These are phyloP conservation scores for Fomitiporia mediterranea DNA, from an alignment of 1,284 basidiomycete species.

Conservation along the genomic window DNA sequence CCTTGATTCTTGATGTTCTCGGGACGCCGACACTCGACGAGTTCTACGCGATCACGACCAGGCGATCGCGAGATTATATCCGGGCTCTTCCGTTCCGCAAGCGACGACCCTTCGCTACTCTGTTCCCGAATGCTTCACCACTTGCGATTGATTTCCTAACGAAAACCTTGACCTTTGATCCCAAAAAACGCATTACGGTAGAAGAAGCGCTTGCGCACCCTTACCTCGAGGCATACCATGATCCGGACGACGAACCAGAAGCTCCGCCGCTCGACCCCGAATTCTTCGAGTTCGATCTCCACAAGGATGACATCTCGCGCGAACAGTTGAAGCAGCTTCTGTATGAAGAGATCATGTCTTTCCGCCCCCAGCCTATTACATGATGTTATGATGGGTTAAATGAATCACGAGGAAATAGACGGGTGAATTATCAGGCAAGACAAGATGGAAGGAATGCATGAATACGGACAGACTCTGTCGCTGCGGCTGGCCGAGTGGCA, in stretches of 20 bases:
- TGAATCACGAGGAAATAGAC: not conserved
- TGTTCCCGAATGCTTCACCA: constrained; percentile 86
- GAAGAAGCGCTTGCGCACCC: constrained; percentile 90
- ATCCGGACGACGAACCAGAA: constrained; percentile 89
- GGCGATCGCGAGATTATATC: constrained; percentile 86
- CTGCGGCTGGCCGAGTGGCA: constrained; percentile 6
- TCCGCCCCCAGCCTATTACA: constrained; percentile 61
- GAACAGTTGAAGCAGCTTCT: constrained; percentile 69
- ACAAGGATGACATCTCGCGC: constrained; percentile 90
- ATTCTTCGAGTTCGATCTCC: constrained; percentile 93
- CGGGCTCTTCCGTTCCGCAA: constrained; percentile 86
- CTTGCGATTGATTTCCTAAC: constrained; percentile 88
- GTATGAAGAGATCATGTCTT: constrained; percentile 76
- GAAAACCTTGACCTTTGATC: constrained; percentile 90
- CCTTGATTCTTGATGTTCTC: constrained; percentile 85
- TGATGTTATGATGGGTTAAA: constrained; percentile 22
- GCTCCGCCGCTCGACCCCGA: constrained; percentile 85
- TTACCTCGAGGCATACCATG: constrained; percentile 89
- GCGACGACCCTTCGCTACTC: constrained; percentile 65
- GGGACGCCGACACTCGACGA: constrained; percentile 92
- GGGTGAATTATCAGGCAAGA: not conserved
- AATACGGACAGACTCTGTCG: not conserved
- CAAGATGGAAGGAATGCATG: not conserved
- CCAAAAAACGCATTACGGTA: constrained; percentile 88
- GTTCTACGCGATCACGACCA: constrained; percentile 85